A percentile compares a stretch with the other conserved stretches of the same genome.
phyloP scores from a whole-genome alignment of 2,329 filamentous ascomycete genomes.

The Ramularia endophylla region DNA sequence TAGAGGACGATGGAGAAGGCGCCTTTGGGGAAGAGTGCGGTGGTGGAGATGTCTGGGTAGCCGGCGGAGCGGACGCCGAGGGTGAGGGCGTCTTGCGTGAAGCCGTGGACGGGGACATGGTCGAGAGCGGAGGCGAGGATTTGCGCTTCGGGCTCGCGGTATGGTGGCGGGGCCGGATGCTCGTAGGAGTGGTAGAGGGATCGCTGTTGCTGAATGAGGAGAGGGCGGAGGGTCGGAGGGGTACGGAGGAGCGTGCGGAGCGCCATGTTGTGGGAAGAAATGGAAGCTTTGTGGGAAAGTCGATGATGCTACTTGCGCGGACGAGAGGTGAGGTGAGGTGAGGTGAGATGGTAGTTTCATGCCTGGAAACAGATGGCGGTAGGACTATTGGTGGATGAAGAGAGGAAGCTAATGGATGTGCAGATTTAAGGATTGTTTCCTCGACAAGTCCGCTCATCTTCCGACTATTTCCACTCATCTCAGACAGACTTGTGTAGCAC shows the following conservation, averaged over 20 bases:
- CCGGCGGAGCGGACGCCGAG: constrained; percentile 78
- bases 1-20: constrained; percentile 77
- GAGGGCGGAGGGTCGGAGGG: constrained; percentile 21
- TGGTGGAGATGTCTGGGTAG: constrained; percentile 79
- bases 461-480: no score
- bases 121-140: constrained; percentile 77
- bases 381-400: no score
- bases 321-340: no score
- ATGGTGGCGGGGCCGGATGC: constrained; percentile 57
- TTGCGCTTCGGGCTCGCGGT: constrained; percentile 61
- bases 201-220: constrained; percentile 19
- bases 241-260: constrained; percentile 24
- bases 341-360: no score
- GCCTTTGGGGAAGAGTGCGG: constrained; percentile 66
- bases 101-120: constrained; percentile 77
- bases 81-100: constrained; percentile 66
- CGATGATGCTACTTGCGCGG: no score
- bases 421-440: no score
- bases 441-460: no score
- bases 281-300: no score
- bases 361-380: no score
- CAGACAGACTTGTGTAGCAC: no score
- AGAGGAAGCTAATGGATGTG: no score
- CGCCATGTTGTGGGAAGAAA: constrained; percentile 10
- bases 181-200: constrained; percentile 66